Evolutionary conservation across 441 rosid genomes (phyloP), one percentile per base, ranked within the genome.

Genomic region (Gossypium lobatum): DNA sequence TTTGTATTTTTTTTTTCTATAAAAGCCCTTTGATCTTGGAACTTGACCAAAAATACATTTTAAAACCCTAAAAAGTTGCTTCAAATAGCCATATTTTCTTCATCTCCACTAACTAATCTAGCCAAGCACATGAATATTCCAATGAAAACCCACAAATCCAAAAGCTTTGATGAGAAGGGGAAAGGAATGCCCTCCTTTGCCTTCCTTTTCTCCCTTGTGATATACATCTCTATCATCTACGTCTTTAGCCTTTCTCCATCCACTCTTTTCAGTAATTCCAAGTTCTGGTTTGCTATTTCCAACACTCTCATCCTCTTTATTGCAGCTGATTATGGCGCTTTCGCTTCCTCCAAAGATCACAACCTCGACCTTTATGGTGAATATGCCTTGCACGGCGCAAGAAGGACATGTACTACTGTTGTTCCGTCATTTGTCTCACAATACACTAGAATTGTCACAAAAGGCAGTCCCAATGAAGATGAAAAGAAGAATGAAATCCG

Each of bases 231-330:
- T 13, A 64, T 88, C 74, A 84, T 86, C 78, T 80, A 86, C 65
- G 46, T 81, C 64, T 82, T 85, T 76, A 73, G 79, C 76, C 71
- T 88, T 52, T 88, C 93, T 64, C 89, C 87, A 50, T 82, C 85
- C 1, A 66, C 84, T 2, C 80, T 85, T 53, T 58, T 89, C 54
- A 73, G 45, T 75, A 84, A 85, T 75, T 59, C 83, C 73, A 88
- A 82, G 39, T 82, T 90, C 72, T 84, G 86, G 89, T 87, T 90
- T 78, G 80, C 84, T 79, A 81, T 92, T 67, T 87, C 90, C 76
- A 92, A 85, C 85, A 86, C 85, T 70, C 78, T 91, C 48, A 83
- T 92, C 75, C 78, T 87, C 80, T 81, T 89, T 64, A 83, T 88
- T 31, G 84, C 86, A 3, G 85, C 75, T 21, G 93, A 89, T 75